phyloP scores from a whole-genome alignment of 495 filamentous ascomycete genomes.

The Viridothelium virens region DNA sequence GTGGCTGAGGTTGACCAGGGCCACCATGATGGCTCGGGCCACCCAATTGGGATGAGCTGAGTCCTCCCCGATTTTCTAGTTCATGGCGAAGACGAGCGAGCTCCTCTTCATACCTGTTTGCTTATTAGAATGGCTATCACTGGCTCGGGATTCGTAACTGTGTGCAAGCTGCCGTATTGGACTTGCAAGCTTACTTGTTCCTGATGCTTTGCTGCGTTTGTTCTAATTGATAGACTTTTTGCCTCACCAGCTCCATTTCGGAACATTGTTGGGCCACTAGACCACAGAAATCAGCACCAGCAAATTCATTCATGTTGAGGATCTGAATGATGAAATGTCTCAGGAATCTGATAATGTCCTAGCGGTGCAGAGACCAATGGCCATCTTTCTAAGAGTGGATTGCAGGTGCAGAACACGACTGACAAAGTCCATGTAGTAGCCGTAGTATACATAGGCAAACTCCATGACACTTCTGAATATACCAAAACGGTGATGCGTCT shows the following conservation, averaged over 20 bases:
- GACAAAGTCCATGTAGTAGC: not conserved
- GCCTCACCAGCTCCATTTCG: conserved; percentile 85
- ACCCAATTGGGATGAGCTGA: conserved; percentile 53
- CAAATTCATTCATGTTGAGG: not conserved
- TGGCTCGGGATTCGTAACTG: conserved; percentile 1
- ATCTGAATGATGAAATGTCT: too few relatives aligned
- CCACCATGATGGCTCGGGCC: conserved; percentile 62
- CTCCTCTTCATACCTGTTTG: conserved; percentile 80
- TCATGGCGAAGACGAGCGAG: conserved; percentile 77
- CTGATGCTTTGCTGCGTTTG: conserved; percentile 80
- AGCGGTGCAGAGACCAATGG: not conserved
- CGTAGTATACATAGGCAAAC: not conserved
- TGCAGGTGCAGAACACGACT: not conserved
- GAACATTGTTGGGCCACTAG: conserved; percentile 77
- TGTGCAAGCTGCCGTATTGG: not conserved
- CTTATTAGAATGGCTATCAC: not conserved
- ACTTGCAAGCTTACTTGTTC: conserved; percentile 60
- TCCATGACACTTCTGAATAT: too few relatives aligned
- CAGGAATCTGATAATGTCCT: not conserved
- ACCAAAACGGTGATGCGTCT: not conserved
- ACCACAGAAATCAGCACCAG: conserved; percentile 26
- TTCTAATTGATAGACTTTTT: conserved; percentile 85
- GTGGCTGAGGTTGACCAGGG: conserved; percentile 73
- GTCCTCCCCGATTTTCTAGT: conserved; percentile 77
- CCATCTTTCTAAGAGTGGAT: not conserved